Base-by-base conservation (phyloP, 2,329 filamentous ascomycete species). In the Fusarium sp. region DNA sequence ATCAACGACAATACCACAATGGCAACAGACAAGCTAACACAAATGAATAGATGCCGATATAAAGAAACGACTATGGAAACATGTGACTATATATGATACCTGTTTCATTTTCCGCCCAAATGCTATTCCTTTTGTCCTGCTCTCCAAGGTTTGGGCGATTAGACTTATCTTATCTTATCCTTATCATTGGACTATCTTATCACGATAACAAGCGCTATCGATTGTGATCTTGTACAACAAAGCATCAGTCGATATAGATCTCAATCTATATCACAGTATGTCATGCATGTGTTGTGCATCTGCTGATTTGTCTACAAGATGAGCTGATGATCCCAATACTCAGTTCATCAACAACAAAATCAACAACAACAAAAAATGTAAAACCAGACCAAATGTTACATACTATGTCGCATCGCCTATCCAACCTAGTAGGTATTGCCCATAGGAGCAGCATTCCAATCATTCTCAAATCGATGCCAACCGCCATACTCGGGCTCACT, bases 381-480 rank as follows among this genome's bases (percentile, higher is more conserved):
- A 18, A 19, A 21, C 10, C 12, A 13, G 4, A 43, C 30, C n/a
- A 30, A 31, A 37, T 23, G 28, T 16, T 57, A 45, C 18, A 14
- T 28, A 11, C 39, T 19, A 7, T 55, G 25, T 55, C 16, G 10
- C 18, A 55, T 54, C 7, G 12, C 14, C 28, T 11, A 11, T 26
- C 10, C 18, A 37, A n/a, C 34, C 53, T 62, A 80, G 57, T 81
- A 81, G 0, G 79, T 78, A 58, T 80, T 77, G 6, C 79, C 79
- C 30, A 60, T 30, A 2, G 75, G 73, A 13, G 75, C 69, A 1
- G 57, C 54, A 1, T 73, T 77, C 83, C 84, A 89, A 51, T 87
- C 85, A 26, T 77, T 72, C 31, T 86, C 84, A 67, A 89, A 89
- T 23, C 78, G 79, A 23, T 76, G 75, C 87, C 87, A 89, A 0